These are phyloP conservation scores for Calonectria pseudoreteaudii DNA, from an alignment of 2,329 filamentous ascomycete genomes.

Conservation along the genomic window DNA sequence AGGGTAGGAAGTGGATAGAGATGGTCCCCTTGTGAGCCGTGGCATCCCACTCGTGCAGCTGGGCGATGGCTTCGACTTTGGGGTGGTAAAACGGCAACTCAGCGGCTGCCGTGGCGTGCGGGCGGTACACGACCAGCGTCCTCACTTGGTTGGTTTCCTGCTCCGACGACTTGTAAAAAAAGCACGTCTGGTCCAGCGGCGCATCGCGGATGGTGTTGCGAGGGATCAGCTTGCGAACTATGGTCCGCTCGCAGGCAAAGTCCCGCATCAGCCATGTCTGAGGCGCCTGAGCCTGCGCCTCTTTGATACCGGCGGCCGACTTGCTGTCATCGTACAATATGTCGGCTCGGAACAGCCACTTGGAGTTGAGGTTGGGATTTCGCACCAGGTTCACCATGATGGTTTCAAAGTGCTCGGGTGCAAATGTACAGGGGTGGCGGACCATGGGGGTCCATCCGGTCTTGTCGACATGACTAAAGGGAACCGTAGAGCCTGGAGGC, in stretches of 20 bases:
- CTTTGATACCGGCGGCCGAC: background rate
- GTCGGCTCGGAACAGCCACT: conserved; percentile 82
- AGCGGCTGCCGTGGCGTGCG: conserved; percentile 72
- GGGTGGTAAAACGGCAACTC: conserved; percentile 92
- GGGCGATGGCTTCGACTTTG: conserved; percentile 77
- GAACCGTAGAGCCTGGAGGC: conserved; percentile 39
- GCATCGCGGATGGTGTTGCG: conserved; percentile 82
- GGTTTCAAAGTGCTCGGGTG: conserved; percentile 69
- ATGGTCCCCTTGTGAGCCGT: conserved; percentile 58
- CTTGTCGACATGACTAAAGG: conserved; percentile 42
- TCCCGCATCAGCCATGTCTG: conserved; percentile 34
- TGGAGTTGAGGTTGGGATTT: conserved; percentile 85
- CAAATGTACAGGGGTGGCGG: conserved; percentile 70
- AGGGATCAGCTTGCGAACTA: conserved; percentile 84
- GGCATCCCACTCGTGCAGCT: conserved; percentile 75
- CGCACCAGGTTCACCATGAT: conserved; percentile 81
- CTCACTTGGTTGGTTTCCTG: conserved; percentile 41
- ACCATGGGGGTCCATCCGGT: conserved; percentile 66
- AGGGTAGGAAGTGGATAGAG: conserved; percentile 72
- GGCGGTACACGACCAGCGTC: conserved; percentile 76
- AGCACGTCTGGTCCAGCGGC: conserved; percentile 84
- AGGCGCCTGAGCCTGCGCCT: conserved; percentile 11
- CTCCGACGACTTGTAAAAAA: conserved; percentile 66
- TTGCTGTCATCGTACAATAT: conserved; percentile 62
- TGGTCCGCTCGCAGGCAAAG: conserved; percentile 65